Base-by-base conservation (phyloP, 1,284 basidiomycete species). In the Rhodotorula sp. region DNA sequence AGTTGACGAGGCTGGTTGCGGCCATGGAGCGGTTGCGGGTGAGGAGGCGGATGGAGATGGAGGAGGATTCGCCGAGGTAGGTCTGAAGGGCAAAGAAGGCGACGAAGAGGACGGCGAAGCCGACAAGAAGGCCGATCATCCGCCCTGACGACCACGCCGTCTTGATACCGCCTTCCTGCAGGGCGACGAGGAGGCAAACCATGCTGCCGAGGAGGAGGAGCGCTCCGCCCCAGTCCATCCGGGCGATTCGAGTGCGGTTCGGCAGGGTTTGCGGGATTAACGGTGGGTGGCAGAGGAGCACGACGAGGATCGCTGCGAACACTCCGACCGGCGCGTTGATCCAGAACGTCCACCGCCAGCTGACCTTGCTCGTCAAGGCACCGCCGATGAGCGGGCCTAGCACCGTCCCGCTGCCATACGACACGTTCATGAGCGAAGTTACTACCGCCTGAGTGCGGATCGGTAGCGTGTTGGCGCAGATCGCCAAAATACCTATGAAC, bases 81-180 rank as follows among this genome's bases (percentile, higher is more conserved):
- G 57, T 61, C 59, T 79, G 77, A 20, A 76, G 72, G 0, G 57
- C 67, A 48, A 73, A 62, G 60, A 79, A 79, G 34, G 58, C 77
- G 39, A 62, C 32, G 9, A 68, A 57, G 56, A 79, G 76, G 55
- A 75, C 56, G n/a, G 64, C 74, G 53, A 76, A 78, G 9, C 79
- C 79, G 47, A 79, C 70, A 15, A 79, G 59, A 27, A 76, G 73
- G 17, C 79, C 79, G 55, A 79, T 75, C 8, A 78, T 72, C 29
- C 59, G 70, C 8, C 67, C 64, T 22, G 71, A 57, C 17, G 20
- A 47, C 72, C 72, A 73, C 0, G 72, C 24, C 6, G 48, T 30
- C 6, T 49, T 53, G 47, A 73, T 61, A n/a, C 72, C 72, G 24
- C 72, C 68, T n/a, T 65, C 48, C 62, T 79, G 77, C 19, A 76